These are phyloP conservation scores for Thielaviopsis musarum DNA, from an alignment of 2,329 filamentous ascomycete species.

Conservation along the genomic window DNA sequence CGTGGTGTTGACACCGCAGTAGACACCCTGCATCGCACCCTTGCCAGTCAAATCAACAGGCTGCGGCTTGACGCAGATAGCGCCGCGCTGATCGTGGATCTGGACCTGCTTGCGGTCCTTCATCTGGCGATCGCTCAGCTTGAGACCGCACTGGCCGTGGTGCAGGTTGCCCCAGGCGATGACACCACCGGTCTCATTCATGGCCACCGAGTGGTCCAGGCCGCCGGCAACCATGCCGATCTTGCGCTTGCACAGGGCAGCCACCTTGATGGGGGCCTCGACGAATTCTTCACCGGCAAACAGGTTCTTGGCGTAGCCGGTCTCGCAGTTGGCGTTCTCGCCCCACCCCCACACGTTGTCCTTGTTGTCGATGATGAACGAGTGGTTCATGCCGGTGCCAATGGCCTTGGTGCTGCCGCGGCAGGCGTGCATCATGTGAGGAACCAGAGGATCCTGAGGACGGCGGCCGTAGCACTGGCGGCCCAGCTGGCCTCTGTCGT, in stretches of 20 bases:
- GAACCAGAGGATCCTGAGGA: slow-evolving; percentile 29
- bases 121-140: slow-evolving; percentile 30
- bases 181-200: slow-evolving; percentile 31
- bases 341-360: slow-evolving; percentile 61
- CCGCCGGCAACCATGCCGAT: slow-evolving; percentile 49
- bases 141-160: slow-evolving; percentile 31
- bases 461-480: slow-evolving; percentile 33
- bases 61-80: slow-evolving; percentile 42
- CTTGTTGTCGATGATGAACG: slow-evolving; percentile 51
- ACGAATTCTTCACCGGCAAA: slow-evolving; percentile 33
- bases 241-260: slow-evolving; percentile 38
- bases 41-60: slow-evolving; percentile 39
- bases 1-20: slow-evolving; percentile 50
- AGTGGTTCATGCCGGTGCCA: slow-evolving; percentile 54
- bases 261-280: slow-evolving; percentile 45
- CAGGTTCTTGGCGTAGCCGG: slow-evolving; percentile 32
- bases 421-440: slow-evolving; percentile 23
- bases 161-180: slow-evolving; percentile 39
- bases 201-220: slow-evolving; percentile 49
- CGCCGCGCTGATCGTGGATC: slow-evolving; percentile 32
- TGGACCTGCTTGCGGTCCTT: slow-evolving; percentile 28
- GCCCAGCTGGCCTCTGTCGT: slow-evolving; percentile 37
- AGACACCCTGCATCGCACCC: slow-evolving; percentile 27
- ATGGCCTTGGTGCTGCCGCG: slow-evolving; percentile 49
- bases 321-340: slow-evolving; percentile 65